Conservation (phyloP, 306 rosid genomes). For the Corylus americana region DNA sequence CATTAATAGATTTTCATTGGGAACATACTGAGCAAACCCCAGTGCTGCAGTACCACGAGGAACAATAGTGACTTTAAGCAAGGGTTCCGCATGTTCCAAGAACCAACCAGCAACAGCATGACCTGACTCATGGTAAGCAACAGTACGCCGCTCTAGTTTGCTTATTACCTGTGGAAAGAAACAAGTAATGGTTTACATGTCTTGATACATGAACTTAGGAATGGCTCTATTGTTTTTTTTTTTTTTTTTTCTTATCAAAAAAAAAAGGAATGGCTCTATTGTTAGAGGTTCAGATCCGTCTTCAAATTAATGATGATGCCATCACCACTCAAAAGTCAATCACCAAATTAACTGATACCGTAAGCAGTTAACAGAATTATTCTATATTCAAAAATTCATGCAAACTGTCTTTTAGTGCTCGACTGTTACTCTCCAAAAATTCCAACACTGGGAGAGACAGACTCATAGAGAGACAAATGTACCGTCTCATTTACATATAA, state of each 20-base stretch:
- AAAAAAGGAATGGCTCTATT: neutral
- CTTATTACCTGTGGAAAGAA: conserved; percentile 53
- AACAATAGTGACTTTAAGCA: conserved; percentile 62
- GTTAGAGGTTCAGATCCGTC: neutral
- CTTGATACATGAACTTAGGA: neutral
- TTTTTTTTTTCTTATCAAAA: too few relatives aligned
- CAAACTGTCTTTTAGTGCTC: neutral
- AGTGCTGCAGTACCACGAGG: conserved; percentile 69
- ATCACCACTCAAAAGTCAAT: too few relatives aligned
- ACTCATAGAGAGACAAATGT: neutral
- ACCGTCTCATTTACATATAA: neutral
- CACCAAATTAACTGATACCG: neutral
- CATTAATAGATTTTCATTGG: conserved; percentile 62
- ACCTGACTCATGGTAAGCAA: conserved; percentile 68
- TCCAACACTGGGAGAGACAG: neutral
- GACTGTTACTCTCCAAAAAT: neutral
- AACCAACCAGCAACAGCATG: conserved; percentile 77
- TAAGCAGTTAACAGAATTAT: neutral
- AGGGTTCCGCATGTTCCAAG: conserved; percentile 64
- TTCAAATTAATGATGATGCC: neutral
- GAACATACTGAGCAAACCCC: conserved; percentile 69
- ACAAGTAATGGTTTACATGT: neutral
- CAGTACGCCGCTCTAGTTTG: conserved; percentile 60
- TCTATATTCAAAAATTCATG: neutral
- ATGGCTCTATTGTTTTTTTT: neutral